These are phyloP conservation scores for Blastobotrys attinorum DNA, from an alignment of 805 yeast genomes.

Conservation along the genomic window DNA sequence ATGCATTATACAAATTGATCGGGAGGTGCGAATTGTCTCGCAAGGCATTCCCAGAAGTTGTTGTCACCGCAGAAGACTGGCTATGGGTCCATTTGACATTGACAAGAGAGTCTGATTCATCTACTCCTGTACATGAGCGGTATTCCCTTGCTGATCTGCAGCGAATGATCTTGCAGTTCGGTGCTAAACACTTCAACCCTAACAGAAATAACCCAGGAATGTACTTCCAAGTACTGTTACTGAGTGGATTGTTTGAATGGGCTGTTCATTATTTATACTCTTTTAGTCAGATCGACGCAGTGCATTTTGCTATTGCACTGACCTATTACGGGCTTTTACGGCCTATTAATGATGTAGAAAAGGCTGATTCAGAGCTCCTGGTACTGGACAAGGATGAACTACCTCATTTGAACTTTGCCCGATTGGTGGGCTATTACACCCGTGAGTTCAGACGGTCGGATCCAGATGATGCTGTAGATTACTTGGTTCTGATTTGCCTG, in stretches of 20 bases:
- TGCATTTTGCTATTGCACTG: conserved; percentile 79
- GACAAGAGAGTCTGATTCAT: conserved; percentile 47
- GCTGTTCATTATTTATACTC: conserved; percentile 61
- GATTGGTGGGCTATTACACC: conserved; percentile 71
- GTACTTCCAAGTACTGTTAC: conserved; percentile 64
- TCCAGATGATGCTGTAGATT: conserved; percentile 89
- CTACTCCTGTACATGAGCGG: conserved; percentile 51
- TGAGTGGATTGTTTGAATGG: conserved; percentile 73
- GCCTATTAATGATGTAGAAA: conserved; percentile 31
- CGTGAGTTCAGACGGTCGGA: conserved; percentile 76
- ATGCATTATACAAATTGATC: conserved; percentile 80
- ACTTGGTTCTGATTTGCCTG: conserved; percentile 63
- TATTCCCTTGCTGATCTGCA: conserved; percentile 73
- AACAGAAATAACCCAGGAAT: conserved; percentile 56
- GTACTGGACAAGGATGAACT: conserved; percentile 28
- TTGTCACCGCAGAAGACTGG: conserved; percentile 89
- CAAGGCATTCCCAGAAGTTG: conserved; percentile 61
- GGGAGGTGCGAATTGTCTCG: conserved; percentile 80
- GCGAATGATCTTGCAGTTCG: conserved; percentile 58
- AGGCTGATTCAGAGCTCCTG: conserved; percentile 30
- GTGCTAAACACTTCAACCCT: conserved; percentile 58
- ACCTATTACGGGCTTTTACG: conserved; percentile 64
- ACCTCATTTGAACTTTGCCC: conserved; percentile 41
- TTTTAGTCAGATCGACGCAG: conserved; percentile 73
- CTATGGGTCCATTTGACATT: conserved; percentile 85